Conservation (phyloP, 345 rosid species). For the Cardiospermum halicacabum region DNA sequence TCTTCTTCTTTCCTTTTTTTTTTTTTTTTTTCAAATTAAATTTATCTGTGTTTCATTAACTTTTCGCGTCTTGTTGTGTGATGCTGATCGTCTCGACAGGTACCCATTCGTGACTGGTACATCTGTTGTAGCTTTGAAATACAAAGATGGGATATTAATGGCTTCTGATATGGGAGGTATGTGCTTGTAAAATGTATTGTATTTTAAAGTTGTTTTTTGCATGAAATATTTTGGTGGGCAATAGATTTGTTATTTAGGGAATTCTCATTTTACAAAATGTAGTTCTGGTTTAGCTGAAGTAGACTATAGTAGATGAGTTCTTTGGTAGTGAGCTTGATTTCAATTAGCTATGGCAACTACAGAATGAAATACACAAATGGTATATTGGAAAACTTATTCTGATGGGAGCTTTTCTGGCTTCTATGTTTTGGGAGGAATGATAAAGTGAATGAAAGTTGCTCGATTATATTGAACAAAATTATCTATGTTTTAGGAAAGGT, state of each 20-base stretch:
- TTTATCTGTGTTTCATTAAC: background rate
- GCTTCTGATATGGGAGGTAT: slow-evolving; percentile 96
- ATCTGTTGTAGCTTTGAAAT: slow-evolving; percentile 87
- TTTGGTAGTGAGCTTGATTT: background rate
- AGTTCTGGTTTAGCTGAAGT: background rate
- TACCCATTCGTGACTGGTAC: slow-evolving; percentile 96
- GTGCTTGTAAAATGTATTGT: slow-evolving; percentile 1
- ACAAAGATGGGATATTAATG: slow-evolving; percentile 93
- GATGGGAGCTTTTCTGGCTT: background rate
- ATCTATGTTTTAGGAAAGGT: too few species aligned
- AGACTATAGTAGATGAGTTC: background rate
- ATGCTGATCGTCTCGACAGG: slow-evolving; percentile 29
- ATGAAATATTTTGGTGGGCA: background rate
- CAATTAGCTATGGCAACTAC: background rate
- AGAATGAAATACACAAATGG: background rate
- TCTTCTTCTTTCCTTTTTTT: background rate
- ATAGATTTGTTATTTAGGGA: background rate
- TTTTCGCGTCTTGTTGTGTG: background rate
- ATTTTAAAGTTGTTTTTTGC: background rate
- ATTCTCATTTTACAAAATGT: background rate
- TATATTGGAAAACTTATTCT: background rate
- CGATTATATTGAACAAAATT: background rate
- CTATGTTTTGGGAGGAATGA: background rate
- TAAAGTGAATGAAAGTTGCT: background rate
- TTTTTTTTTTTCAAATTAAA: background rate